phyloP scores from a whole-genome alignment of 176 grass and related monocot species.

The Zizania latifolia region DNA sequence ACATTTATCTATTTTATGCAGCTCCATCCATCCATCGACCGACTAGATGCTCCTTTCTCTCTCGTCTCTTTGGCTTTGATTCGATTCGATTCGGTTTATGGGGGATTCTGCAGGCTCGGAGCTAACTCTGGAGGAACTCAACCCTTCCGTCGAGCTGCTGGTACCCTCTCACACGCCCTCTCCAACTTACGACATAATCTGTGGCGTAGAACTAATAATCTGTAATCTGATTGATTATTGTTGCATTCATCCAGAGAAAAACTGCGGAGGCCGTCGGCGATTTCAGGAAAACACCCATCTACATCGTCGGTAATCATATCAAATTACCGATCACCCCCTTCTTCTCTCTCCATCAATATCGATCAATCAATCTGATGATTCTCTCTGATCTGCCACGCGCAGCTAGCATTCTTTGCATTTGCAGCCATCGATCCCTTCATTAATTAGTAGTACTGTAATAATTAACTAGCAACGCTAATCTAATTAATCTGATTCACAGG shows the following conservation, averaged over 20 bases:
- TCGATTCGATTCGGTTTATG: not conserved
- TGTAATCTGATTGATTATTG: no score
- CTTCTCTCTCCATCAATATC: not conserved
- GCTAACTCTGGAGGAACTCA: constrained; percentile 22
- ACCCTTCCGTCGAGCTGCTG: constrained; percentile 30
- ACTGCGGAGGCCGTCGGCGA: constrained; percentile 26
- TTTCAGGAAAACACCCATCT: constrained; percentile 44
- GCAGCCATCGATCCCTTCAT: no score
- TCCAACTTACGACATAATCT: not conserved
- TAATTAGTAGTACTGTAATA: no score
- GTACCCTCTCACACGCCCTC: not conserved
- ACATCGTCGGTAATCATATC: constrained; percentile 23
- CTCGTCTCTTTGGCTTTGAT: not conserved
- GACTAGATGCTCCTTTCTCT: not conserved
- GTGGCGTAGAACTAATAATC: no score
- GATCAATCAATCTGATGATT: not conserved
- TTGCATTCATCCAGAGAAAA: constrained; percentile 16
- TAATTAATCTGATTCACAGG: constrained; percentile 46
- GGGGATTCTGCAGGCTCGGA: not conserved
- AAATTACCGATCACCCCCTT: not conserved
- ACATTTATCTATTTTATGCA: not conserved
- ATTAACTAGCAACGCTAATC: no score
- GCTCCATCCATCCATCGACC: not conserved
- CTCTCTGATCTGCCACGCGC: no score
- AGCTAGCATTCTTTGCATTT: no score